A percentile compares a stretch with the other conserved stretches of the same genome.
Conservation (phyloP, 2,329 filamentous ascomycete genomes). For the Juglanconis oblonga region DNA sequence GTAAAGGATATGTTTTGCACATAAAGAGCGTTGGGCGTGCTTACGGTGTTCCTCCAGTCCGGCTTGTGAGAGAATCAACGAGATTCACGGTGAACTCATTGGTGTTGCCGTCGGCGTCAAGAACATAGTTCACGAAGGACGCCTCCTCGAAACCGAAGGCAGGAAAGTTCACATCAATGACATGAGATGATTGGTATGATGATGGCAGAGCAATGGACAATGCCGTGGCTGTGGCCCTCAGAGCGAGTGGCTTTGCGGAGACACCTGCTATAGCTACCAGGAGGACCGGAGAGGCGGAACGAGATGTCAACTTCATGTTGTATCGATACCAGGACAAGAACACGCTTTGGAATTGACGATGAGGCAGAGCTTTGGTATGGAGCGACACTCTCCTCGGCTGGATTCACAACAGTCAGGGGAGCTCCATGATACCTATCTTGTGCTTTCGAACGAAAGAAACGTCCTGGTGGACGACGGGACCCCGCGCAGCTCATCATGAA, state of each 20-base stretch:
- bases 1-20: too few species aligned
- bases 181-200: not conserved
- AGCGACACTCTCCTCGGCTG: not conserved
- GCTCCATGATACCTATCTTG: not conserved
- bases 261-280: not conserved
- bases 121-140: constrained; percentile 30
- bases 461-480: not conserved
- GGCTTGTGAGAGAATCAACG: constrained; percentile 28
- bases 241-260: not conserved
- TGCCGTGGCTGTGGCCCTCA: not conserved
- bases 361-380: too few species aligned
- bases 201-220: not conserved
- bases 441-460: not conserved
- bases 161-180: constrained; percentile 21
- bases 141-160: constrained; percentile 31
- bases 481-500: not conserved
- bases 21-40: too few species aligned
- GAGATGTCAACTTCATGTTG: not conserved
- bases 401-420: too few species aligned
- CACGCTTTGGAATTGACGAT: not conserved
- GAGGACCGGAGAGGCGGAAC: not conserved
- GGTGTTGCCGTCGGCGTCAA: constrained; percentile 25
- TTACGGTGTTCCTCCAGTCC: constrained; percentile 29
- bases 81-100: constrained; percentile 32
- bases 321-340: not conserved